Base-by-base conservation (phyloP, 192 early-diverging fungal genomes). In the Backusella luteola region DNA sequence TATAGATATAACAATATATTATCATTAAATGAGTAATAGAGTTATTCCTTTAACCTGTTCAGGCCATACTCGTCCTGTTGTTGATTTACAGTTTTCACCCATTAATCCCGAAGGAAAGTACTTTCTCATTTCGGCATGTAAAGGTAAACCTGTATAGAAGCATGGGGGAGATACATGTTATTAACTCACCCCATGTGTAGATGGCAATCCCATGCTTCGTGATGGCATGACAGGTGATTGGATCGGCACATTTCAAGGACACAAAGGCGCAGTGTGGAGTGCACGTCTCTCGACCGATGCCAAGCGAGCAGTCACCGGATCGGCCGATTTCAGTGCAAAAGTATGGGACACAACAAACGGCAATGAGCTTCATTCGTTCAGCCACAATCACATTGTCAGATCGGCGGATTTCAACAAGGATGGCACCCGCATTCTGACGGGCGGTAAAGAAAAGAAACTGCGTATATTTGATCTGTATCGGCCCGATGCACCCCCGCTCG, bases 191-290 rank as follows among this genome's bases (percentile, higher is more conserved):
- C 32, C 32, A 32, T 32, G 32, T 32, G 35, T 73, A 92, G 95
- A 96, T 80, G 90, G 92, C 35, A 93, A 93, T 79, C 94, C 95
- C 4, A 95, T 96, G 85, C 81, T 97, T 78, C 87, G 94, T 73
- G 89, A 94, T 75, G 95, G 95, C 9, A 87, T 89, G 46, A 97
- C 95, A 2, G 95, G 95, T 67, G 95, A 97, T 82, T 97, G 95
- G 95, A 93, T 97, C 72, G 95, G 95, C 17, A 95, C 92, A 12
- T 97, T 97, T 71, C 76, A 91, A 76, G 95, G 94, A 56, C 95
- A 97, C 80, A 97, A 97, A 84, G 95, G 95, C 46, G 95, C 95
- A 0, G 94, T 97, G 4, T 96, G 96, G 96, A 91, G 89, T 71
- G 92, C 96, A 34, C 88, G 90, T 75, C 87, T 97, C 68, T 91